These are phyloP conservation scores for Pittosporum tobira DNA, from an alignment of 129 eudicot species.

Conservation along the genomic window DNA sequence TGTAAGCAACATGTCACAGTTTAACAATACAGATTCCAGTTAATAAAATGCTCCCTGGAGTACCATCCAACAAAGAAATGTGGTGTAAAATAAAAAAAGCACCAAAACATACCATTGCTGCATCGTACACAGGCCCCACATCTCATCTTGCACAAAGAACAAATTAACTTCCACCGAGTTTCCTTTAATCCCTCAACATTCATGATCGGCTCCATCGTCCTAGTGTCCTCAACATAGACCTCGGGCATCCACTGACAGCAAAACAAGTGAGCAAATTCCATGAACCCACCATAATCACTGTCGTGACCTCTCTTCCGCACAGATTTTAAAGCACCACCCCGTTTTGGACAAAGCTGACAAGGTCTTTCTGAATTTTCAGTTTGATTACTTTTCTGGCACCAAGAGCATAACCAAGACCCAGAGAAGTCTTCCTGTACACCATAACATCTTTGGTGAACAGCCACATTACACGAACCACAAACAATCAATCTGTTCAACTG, in stretches of 20 bases:
- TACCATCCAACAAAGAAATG: constrained; percentile 21
- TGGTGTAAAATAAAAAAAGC: constrained; percentile 22
- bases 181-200: constrained; percentile 72
- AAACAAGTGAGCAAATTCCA: constrained; percentile 80
- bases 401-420: constrained; percentile 70
- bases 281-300: constrained; percentile 29
- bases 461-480: constrained; percentile 68
- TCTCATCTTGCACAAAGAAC: constrained; percentile 87
- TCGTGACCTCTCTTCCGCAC: constrained; percentile 36
- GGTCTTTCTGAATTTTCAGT: constrained; percentile 29
- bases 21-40: not conserved
- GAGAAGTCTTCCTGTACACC: constrained; percentile 73
- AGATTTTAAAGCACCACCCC: constrained; percentile 64
- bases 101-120: constrained; percentile 84
- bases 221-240: constrained; percentile 73
- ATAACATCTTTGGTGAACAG: constrained; percentile 90
- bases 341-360: constrained; percentile 71
- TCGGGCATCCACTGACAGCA: constrained; percentile 98
- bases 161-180: constrained; percentile 55
- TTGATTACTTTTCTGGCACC: constrained; percentile 59
- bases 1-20: too few species aligned
- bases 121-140: constrained; percentile 90
- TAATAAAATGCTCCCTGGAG: too few species aligned
- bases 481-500: constrained; percentile 68
- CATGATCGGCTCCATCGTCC: constrained; percentile 83